phyloP scores from a whole-genome alignment of 441 rosid species.

The Croton laevigatus region DNA sequence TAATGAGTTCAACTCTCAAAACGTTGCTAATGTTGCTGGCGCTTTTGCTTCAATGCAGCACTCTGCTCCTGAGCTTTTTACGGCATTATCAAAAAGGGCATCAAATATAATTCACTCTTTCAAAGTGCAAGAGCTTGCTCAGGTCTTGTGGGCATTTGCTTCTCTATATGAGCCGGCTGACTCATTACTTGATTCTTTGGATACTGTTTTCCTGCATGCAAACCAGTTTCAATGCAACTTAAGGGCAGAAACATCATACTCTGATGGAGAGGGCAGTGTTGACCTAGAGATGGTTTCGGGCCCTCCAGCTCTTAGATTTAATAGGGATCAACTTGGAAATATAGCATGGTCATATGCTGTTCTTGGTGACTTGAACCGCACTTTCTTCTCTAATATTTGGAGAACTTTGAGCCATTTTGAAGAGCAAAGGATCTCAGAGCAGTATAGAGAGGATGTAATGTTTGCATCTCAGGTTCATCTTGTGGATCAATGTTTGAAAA shows the following conservation, averaged over 20 bases:
- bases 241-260: conserved; percentile 28
- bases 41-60: conserved; percentile 92
- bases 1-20: conserved; percentile 77
- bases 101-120: conserved; percentile 48
- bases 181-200: conserved; percentile 61
- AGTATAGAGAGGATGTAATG: conserved; percentile 80
- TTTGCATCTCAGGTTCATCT: conserved; percentile 90
- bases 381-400: conserved; percentile 75
- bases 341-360: conserved; percentile 98
- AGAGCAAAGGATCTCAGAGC: conserved; percentile 84
- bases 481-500: conserved; percentile 80
- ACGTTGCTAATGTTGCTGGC: conserved; percentile 88
- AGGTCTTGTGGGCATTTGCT: conserved; percentile 91
- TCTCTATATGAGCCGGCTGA: conserved; percentile 70
- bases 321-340: conserved; percentile 84
- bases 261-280: conserved; percentile 25
- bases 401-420: conserved; percentile 50
- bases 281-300: conserved; percentile 27
- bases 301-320: conserved; percentile 53
- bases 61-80: conserved; percentile 71
- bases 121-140: conserved; percentile 84
- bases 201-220: conserved; percentile 45
- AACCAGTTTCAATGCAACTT: conserved; percentile 51
- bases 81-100: conserved; percentile 65
- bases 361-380: conserved; percentile 62